These are phyloP conservation scores for Paratinospora sagittata DNA, from an alignment of 164 flowering plant species.

Conservation along the genomic window DNA sequence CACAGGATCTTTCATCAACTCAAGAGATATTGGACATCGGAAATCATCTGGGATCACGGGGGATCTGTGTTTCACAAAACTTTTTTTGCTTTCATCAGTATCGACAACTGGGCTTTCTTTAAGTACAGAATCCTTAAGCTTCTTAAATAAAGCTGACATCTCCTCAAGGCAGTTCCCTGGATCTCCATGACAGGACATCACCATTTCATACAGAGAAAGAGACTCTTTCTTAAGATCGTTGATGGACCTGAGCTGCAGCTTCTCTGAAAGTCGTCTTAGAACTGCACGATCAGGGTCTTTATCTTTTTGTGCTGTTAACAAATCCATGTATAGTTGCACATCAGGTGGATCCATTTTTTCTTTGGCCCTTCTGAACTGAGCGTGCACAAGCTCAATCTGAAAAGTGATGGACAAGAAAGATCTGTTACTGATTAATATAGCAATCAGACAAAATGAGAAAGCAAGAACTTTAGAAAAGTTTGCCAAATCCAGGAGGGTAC, in stretches of 20 bases:
- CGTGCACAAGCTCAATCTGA: slow-evolving; percentile 79
- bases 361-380: slow-evolving; percentile 77
- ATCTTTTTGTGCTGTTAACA: slow-evolving; percentile 43
- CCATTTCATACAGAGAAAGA: slow-evolving; percentile 60
- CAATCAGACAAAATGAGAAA: background rate
- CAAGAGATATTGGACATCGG: slow-evolving; percentile 89
- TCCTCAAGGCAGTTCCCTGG: slow-evolving; percentile 48
- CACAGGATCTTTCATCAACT: slow-evolving; percentile 95
- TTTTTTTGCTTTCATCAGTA: slow-evolving; percentile 38
- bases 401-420: background rate
- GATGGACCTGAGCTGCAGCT: slow-evolving; percentile 56
- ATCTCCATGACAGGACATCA: slow-evolving; percentile 42
- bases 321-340: slow-evolving; percentile 48
- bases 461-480: background rate
- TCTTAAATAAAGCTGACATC: slow-evolving; percentile 58
- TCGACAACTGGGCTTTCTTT: slow-evolving; percentile 43
- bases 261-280: slow-evolving; percentile 68
- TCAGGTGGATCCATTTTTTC: slow-evolving; percentile 50
- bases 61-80: slow-evolving; percentile 56
- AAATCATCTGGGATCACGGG: slow-evolving; percentile 95
- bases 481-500: background rate
- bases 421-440: background rate
- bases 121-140: slow-evolving; percentile 54
- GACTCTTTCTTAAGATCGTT: slow-evolving; percentile 77
- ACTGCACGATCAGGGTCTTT: slow-evolving; percentile 44